Conservation (phyloP, 208 protist genomes). For the Porcisia hertigi region DNA sequence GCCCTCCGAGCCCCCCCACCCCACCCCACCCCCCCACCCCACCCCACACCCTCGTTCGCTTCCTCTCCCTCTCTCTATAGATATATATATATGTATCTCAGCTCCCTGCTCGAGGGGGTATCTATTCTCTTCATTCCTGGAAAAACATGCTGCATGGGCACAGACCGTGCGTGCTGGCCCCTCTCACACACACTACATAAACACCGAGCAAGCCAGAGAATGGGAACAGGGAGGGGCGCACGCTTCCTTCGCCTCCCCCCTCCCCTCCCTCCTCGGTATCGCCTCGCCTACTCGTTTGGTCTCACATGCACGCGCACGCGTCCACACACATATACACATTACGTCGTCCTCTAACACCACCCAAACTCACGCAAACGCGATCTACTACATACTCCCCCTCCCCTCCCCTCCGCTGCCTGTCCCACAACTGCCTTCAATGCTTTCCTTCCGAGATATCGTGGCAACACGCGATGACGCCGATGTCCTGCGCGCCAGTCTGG, state of each 20-base stretch:
- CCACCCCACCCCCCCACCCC: not conserved
- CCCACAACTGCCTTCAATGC: not conserved
- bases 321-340: too few species aligned
- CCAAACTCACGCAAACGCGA: too few species aligned
- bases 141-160: too few species aligned
- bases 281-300: too few species aligned
- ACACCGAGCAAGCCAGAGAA: too few species aligned
- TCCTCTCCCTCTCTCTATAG: not conserved
- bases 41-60: not conserved
- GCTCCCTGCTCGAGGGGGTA: not conserved
- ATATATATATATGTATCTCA: too few species aligned
- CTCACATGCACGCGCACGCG: too few species aligned
- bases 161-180: too few species aligned
- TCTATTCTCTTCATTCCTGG: not conserved
- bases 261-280: not conserved
- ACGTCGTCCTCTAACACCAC: not conserved
- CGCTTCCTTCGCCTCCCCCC: not conserved
- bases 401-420: not conserved
- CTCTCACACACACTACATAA: too few species aligned
- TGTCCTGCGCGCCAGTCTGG: conserved; percentile 17
- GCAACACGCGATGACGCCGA: conserved; percentile 21
- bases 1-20: not conserved
- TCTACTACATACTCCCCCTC: not conserved
- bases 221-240: too few species aligned
- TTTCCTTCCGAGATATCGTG: conserved; percentile 30